A percentile compares a stretch with the other conserved stretches of the same genome.
phyloP scores from a whole-genome alignment of 768 basidiomycete species.

The Tricholoma sp. region DNA sequence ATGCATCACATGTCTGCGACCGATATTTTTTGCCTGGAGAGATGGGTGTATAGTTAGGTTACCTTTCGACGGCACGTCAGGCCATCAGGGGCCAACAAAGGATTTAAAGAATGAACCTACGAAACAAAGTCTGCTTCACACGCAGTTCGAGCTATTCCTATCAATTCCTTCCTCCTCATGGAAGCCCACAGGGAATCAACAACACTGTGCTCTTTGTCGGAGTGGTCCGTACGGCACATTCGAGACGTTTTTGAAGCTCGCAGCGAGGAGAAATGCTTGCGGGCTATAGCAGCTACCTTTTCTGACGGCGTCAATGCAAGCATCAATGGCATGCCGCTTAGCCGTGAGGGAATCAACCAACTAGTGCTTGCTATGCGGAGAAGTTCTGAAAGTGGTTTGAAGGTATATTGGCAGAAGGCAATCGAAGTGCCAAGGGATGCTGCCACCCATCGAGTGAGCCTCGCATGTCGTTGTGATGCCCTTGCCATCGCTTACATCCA shows the following conservation, averaged over 20 bases:
- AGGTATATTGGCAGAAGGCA: conserved; percentile 44
- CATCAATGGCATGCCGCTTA: conserved; percentile 40
- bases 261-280: conserved; percentile 35
- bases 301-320: conserved; percentile 32
- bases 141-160: background rate
- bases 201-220: conserved; percentile 36
- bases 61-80: conserved; percentile 12
- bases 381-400: conserved; percentile 32
- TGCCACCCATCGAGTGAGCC: conserved; percentile 36
- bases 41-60: conserved; percentile 14
- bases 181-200: conserved; percentile 5
- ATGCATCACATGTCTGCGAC: conserved; percentile 8
- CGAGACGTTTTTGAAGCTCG: conserved; percentile 44
- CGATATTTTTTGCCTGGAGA: conserved; percentile 10
- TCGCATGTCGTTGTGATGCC: background rate
- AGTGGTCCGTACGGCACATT: conserved; percentile 49
- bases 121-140: background rate
- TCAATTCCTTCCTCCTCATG: conserved; percentile 5
- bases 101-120: background rate
- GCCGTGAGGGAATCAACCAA: conserved; percentile 33
- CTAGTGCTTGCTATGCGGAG: conserved; percentile 39
- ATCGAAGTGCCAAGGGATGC: conserved; percentile 40
- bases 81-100: background rate
- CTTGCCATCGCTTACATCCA: conserved; percentile 1
- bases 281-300: conserved; percentile 43